phyloP scores from a whole-genome alignment of 129 eudicot genomes.

The Flaveria ramosissima region DNA sequence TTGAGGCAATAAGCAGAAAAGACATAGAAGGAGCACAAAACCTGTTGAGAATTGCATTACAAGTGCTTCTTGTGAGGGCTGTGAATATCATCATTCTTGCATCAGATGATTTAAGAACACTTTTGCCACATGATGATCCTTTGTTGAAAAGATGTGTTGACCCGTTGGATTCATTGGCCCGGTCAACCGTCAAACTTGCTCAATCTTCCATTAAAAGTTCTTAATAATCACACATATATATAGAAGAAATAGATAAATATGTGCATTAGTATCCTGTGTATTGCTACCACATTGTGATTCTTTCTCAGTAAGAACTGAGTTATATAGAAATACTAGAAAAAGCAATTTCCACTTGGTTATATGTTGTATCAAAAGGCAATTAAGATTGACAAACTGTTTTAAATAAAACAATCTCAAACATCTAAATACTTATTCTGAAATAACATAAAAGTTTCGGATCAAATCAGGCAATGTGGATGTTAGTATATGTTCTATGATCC shows the following conservation, averaged over 20 bases:
- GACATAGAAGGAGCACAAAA: slow-evolving; percentile 60
- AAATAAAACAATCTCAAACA: too few relatives aligned
- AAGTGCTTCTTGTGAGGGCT: slow-evolving; percentile 70
- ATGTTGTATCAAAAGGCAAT: neutral
- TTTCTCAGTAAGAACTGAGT: neutral
- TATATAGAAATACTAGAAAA: neutral
- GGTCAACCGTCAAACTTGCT: slow-evolving; percentile 53
- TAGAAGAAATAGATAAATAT: neutral
- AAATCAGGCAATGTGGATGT: neutral
- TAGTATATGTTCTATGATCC: neutral
- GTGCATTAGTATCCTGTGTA: slow-evolving; percentile 11
- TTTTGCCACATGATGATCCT: slow-evolving; percentile 77
- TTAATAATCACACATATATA: slow-evolving; percentile 9
- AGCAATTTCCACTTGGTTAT: neutral
- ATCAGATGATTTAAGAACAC: slow-evolving; percentile 53
- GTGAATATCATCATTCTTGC: slow-evolving; percentile 65
- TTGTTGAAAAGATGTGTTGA: slow-evolving; percentile 67
- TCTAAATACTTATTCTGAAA: neutral
- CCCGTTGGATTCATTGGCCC: slow-evolving; percentile 75
- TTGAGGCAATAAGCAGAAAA: slow-evolving; percentile 59
- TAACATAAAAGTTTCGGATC: neutral
- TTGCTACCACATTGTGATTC: slow-evolving; percentile 16
- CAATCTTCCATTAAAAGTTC: slow-evolving; percentile 33
- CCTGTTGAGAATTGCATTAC: slow-evolving; percentile 58
- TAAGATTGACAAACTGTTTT: too few relatives aligned